These are phyloP conservation scores for Talaromyces albobiverticillius DNA, from an alignment of 2,329 filamentous ascomycete genomes.

Conservation along the genomic window DNA sequence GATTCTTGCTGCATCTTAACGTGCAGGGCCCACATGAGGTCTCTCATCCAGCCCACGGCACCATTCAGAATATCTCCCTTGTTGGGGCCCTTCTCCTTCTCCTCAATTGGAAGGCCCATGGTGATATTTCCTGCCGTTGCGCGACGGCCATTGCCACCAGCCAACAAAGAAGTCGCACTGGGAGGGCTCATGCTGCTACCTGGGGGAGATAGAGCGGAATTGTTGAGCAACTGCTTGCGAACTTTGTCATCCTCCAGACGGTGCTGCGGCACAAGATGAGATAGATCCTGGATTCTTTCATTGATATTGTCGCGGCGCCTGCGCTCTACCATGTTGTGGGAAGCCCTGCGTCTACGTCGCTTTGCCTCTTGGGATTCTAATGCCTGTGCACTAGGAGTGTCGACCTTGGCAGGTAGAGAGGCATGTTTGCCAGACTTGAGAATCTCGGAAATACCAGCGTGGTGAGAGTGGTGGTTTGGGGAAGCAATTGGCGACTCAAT, in stretches of 20 bases:
- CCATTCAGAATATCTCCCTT: constrained; percentile 98
- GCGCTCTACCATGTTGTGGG: constrained; percentile 94
- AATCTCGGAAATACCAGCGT: constrained; percentile 81
- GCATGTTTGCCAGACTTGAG: constrained; percentile 78
- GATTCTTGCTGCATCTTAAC: constrained; percentile 86
- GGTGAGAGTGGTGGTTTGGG: constrained; percentile 55
- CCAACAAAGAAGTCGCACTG: constrained; percentile 72
- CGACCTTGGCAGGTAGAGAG: constrained; percentile 85
- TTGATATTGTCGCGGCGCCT: constrained; percentile 97
- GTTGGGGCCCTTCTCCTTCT: constrained; percentile 98
- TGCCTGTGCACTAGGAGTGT: constrained; percentile 49
- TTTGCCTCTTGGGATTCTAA: constrained; percentile 89
- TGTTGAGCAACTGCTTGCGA: constrained; percentile 89
- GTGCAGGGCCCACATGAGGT: constrained; percentile 95
- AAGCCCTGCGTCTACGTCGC: constrained; percentile 83
- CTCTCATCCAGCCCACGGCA: constrained; percentile 92
- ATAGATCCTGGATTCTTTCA: constrained; percentile 94
- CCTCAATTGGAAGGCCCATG: constrained; percentile 86
- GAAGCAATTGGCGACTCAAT: constrained; percentile 87
- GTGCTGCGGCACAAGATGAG: constrained; percentile 86
- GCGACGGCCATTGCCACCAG: constrained; percentile 77
- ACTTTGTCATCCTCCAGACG: constrained; percentile 96
- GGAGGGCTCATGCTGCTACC: constrained; percentile 62
- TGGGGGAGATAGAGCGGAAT: constrained; percentile 81
- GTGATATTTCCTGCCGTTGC: constrained; percentile 83